phyloP scores from a whole-genome alignment of 1,139 yeast genomes.

The Kodamaea sp. region DNA sequence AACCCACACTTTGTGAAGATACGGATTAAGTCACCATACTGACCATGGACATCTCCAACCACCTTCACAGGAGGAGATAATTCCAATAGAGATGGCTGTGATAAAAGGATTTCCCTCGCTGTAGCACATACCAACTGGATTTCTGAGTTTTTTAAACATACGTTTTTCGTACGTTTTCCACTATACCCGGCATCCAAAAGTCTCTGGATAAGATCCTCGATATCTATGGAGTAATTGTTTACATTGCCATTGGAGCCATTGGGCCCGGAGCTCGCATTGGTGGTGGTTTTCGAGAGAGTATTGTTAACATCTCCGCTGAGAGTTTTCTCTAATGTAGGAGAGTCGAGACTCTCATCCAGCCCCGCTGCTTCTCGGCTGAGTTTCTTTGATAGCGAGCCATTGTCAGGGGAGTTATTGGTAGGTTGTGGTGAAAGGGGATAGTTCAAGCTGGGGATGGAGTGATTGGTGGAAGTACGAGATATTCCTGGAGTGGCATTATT shows the following conservation, averaged over 20 bases:
- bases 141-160: conserved; percentile 85
- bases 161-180: conserved; percentile 86
- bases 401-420: conserved; percentile 16
- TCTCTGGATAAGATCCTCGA: conserved; percentile 88
- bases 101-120: conserved; percentile 83
- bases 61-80: conserved; percentile 94
- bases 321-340: conserved; percentile 15
- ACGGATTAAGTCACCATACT: conserved; percentile 86
- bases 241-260: neutral
- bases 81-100: conserved; percentile 88
- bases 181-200: conserved; percentile 93
- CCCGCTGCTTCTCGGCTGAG: neutral
- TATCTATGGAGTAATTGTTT: conserved; percentile 51
- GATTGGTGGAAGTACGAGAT: conserved; percentile 40
- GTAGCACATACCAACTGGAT: conserved; percentile 82
- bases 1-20: conserved; percentile 95
- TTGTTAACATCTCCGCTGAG: conserved; percentile 12
- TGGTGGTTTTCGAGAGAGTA: conserved; percentile 14
- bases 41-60: conserved; percentile 98
- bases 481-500: conserved; percentile 12
- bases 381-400: neutral
- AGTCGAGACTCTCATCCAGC: conserved; percentile 1
- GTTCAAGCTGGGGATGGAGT: conserved; percentile 25
- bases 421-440: conserved; percentile 29
- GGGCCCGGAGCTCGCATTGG: conserved; percentile 10